phyloP scores from a whole-genome alignment of 1,284 basidiomycete genomes.

The Stygiomarasmius scandens region DNA sequence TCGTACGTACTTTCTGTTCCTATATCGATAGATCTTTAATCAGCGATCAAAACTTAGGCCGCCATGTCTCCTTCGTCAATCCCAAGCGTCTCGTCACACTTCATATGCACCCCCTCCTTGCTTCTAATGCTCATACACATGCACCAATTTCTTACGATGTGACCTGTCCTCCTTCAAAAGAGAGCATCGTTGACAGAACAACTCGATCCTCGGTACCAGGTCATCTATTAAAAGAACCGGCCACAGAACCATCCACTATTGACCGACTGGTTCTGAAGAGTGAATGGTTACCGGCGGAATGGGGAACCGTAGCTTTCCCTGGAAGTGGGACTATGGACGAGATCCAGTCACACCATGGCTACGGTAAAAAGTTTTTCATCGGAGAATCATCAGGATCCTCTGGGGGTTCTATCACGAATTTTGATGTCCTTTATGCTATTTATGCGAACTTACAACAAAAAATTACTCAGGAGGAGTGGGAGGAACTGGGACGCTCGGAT shows the following conservation, averaged over 20 bases:
- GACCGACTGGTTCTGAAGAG: slow-evolving; percentile 56
- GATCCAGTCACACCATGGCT: neutral
- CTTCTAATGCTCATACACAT: slow-evolving; percentile 52
- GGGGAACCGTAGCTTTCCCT: slow-evolving; percentile 52
- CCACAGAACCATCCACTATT: slow-evolving; percentile 59
- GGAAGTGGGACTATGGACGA: slow-evolving; percentile 16
- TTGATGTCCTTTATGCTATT: slow-evolving; percentile 66
- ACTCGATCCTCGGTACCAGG: slow-evolving; percentile 56
- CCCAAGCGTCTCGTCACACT: slow-evolving; percentile 39
- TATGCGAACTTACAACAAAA: slow-evolving; percentile 56
- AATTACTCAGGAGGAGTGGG: slow-evolving; percentile 67
- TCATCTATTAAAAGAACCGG: slow-evolving; percentile 60
- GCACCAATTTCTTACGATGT: slow-evolving; percentile 67
- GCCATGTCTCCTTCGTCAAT: slow-evolving; percentile 39
- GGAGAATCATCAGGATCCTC: no score
- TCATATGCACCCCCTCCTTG: slow-evolving; percentile 66
- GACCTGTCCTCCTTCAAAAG: slow-evolving; percentile 56
- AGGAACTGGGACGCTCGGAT: slow-evolving; percentile 51
- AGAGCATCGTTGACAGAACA: slow-evolving; percentile 57
- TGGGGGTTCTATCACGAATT: slow-evolving; percentile 66
- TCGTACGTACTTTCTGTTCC: no score
- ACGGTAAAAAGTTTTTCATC: slow-evolving; percentile 18
- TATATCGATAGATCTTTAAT: no score
- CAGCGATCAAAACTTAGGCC: neutral
- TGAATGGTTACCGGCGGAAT: slow-evolving; percentile 52